These are phyloP conservation scores for Lineolata rhizophorae DNA, from an alignment of 495 filamentous ascomycete genomes.

Conservation along the genomic window DNA sequence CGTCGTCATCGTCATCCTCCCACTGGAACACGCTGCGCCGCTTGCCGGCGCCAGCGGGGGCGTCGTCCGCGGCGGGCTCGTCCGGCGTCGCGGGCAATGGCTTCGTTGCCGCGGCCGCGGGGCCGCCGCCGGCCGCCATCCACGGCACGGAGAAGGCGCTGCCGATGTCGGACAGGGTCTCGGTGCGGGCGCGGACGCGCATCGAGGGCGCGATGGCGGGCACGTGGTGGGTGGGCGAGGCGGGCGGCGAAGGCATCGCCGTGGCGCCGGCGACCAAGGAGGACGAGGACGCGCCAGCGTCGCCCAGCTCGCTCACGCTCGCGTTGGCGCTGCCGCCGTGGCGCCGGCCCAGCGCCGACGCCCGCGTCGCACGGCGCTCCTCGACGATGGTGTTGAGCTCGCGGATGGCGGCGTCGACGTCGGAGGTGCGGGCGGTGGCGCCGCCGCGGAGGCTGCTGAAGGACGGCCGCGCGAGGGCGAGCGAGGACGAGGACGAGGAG, in stretches of 20 bases:
- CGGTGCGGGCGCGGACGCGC: constrained; percentile 10
- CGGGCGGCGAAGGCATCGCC: constrained; percentile 1
- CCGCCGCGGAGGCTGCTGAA: background rate
- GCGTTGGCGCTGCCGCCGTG: background rate
- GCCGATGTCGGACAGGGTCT: constrained; percentile 16
- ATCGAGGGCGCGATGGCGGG: constrained; percentile 13
- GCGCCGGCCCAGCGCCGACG: constrained; percentile 3
- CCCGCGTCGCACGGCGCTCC: constrained; percentile 11
- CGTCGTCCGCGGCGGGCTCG: no score
- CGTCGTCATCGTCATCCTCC: no score
- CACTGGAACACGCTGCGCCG: no score
- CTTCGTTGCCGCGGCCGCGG: no score
- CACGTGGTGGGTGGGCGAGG: constrained; percentile 11
- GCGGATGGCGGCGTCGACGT: constrained; percentile 15
- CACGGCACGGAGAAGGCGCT: constrained; percentile 10
- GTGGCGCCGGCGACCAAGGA: background rate
- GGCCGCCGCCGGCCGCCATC: no score
- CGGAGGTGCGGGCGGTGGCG: constrained; percentile 1
- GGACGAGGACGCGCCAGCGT: background rate
- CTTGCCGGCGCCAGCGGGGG: no score
- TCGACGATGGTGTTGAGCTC: constrained; percentile 18
- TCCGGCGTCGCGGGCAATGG: no score
- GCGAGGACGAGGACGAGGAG: no score
- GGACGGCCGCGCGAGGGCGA: no score
- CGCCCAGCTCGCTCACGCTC: background rate